Evolutionary conservation across 805 yeast genomes (phyloP), one percentile per base, ranked within the genome.

Genomic region (Spathaspora girioi): DNA sequence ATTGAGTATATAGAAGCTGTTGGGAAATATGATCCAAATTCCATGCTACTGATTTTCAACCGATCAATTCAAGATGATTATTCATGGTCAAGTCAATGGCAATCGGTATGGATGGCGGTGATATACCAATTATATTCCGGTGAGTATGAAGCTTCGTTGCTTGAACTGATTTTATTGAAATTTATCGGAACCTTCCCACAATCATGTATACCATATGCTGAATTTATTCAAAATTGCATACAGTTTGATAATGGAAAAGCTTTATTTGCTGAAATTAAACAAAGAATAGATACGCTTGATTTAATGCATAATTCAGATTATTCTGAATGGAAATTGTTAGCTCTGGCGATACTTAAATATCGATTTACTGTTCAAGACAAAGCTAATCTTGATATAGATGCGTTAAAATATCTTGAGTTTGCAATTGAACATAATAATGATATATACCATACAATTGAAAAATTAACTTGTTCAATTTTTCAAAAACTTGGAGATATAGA

Each of bases 401-500:
- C 65, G 2, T 49, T 54, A 0, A 32, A 26, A 1, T 65, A 43
- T 18, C 29, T 35, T 35, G 17, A 35, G 8, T 35, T 35, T 35
- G 40, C 40, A 14, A 35, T 35, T 35, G 40, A 35, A n/a, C 14
- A 35, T 15, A 62, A 68, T 50, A 57, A 59, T 40, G 76, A 77
- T 52, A 54, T 65, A 0, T 69, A 66, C 46, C 82, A 78, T 54
- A 60, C 76, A 0, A 70, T 80, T 2, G 84, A 78, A 53, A 73
- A 75, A 53, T 52, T 72, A 8, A 59, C 73, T 6, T 66, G 78
- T 2, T 59, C 68, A 0, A 59, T 74, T 0, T 65, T 64, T 47
- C 74, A 70, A 29, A 53, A 56, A 2, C 40, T 66, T 5, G 71
- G 61, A 1, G 65, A 67, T 20, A 14, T 60, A 0, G 70, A 63